phyloP scores from a whole-genome alignment of 345 rosid species.

The Bruguiera sexangula region DNA sequence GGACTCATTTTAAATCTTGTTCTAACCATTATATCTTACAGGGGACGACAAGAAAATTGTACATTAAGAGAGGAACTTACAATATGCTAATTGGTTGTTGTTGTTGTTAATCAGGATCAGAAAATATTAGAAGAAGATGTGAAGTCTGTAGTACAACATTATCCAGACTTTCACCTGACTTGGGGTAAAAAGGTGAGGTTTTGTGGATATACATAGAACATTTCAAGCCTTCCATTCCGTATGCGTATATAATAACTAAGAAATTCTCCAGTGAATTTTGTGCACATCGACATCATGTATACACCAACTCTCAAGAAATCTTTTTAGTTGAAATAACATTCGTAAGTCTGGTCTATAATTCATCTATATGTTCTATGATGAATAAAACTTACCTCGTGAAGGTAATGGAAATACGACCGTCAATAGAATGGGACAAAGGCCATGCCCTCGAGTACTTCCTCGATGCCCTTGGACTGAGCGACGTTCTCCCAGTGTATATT shows the following conservation, averaged over 20 bases:
- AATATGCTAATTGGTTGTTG: background rate
- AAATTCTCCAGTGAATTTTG: too few relatives aligned
- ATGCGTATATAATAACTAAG: too few relatives aligned
- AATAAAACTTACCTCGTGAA: background rate
- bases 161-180: constrained; percentile 34
- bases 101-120: constrained; percentile 27
- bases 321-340: too few relatives aligned
- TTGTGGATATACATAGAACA: background rate
- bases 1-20: too few relatives aligned
- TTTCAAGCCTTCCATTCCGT: too few relatives aligned
- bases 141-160: constrained; percentile 28
- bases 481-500: constrained; percentile 44
- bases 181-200: constrained; percentile 40
- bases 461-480: constrained; percentile 38
- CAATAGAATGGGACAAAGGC: constrained; percentile 56
- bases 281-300: too few relatives aligned
- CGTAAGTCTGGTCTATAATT: background rate
- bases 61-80: too few relatives aligned
- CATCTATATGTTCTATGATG: background rate
- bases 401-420: constrained; percentile 54
- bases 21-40: too few relatives aligned
- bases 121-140: constrained; percentile 33
- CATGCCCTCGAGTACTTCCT: constrained; percentile 51
- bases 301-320: too few relatives aligned
- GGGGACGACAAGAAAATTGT: too few relatives aligned